Conservation (phyloP, 495 filamentous ascomycete species). For the Xylaria sp. region DNA sequence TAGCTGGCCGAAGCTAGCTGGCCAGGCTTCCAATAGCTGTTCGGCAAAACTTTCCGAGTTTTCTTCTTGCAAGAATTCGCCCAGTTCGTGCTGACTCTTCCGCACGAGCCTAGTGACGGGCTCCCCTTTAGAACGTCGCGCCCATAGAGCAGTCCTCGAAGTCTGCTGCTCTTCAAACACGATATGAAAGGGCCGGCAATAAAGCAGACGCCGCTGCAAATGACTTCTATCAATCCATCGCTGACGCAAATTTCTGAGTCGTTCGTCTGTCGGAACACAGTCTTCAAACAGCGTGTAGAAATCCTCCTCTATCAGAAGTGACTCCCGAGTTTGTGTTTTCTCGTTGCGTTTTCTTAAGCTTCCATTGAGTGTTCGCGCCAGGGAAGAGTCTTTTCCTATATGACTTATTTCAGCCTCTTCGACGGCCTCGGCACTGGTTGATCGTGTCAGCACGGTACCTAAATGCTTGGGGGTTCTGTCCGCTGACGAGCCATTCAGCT, state of each 20-base stretch:
- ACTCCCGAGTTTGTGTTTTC: neutral
- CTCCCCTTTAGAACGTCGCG: neutral
- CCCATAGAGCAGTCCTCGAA: neutral
- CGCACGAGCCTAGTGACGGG: neutral
- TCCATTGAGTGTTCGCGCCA: neutral
- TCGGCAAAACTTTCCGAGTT: neutral
- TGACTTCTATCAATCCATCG: conserved; percentile 2
- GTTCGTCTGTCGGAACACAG: neutral
- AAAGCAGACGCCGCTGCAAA: neutral
- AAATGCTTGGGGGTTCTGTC: neutral
- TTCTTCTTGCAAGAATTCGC: neutral
- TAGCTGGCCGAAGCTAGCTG: neutral
- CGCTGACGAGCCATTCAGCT: neutral
- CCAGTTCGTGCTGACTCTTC: neutral
- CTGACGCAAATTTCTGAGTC: neutral
- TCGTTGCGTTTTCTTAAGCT: neutral
- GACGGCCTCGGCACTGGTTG: neutral
- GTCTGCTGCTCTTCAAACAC: neutral
- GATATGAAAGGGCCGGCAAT: conserved; percentile 2
- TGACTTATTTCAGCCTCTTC: neutral
- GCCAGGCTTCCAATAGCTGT: neutral
- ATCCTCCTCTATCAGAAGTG: neutral
- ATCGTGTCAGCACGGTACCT: neutral
- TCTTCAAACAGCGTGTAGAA: neutral
- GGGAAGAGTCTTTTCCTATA: neutral